Percentiles rank a stretch among this genome's conserved stretches.
Evolutionary conservation across 1,139 yeast genomes (phyloP).

Genomic region (Suzukiozyma palmioleophila): DNA sequence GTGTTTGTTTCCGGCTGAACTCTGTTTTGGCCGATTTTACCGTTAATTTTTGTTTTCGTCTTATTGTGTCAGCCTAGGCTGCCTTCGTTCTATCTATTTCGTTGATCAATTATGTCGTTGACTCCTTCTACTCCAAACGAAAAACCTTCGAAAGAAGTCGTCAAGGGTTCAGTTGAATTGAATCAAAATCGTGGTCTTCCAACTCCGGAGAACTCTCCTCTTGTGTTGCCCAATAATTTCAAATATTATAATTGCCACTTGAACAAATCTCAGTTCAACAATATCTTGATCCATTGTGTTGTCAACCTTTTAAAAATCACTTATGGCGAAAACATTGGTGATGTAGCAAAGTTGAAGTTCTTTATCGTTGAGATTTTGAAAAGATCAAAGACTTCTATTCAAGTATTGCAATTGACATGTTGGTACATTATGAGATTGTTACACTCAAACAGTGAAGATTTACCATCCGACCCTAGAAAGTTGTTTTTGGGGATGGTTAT

Average conservation of each 20-base stretch:
- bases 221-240: constrained; percentile 32
- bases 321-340: constrained; percentile 17
- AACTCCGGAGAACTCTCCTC: constrained; percentile 1
- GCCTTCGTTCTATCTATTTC: too few relatives aligned
- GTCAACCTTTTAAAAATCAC: constrained; percentile 34
- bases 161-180: background rate
- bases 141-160: background rate
- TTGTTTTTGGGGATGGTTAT: constrained; percentile 64
- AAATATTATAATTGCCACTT: constrained; percentile 38
- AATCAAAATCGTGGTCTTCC: background rate
- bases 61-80: too few relatives aligned
- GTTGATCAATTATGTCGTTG: background rate
- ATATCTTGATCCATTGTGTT: constrained; percentile 35
- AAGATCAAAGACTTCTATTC: constrained; percentile 63
- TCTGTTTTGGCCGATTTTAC: too few relatives aligned
- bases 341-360: constrained; percentile 24
- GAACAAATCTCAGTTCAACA: constrained; percentile 40
- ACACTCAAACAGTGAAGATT: constrained; percentile 11
- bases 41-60: too few relatives aligned
- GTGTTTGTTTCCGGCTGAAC: too few relatives aligned
- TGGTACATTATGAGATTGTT: constrained; percentile 54
- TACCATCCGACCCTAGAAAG: constrained; percentile 54
- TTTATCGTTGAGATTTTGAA: constrained; percentile 64
- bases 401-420: constrained; percentile 62
- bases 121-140: background rate